Evolutionary conservation across 257 asterid genomes (phyloP), one percentile per base, ranked within the genome.

Genomic region (Scutellaria baicalensis): DNA sequence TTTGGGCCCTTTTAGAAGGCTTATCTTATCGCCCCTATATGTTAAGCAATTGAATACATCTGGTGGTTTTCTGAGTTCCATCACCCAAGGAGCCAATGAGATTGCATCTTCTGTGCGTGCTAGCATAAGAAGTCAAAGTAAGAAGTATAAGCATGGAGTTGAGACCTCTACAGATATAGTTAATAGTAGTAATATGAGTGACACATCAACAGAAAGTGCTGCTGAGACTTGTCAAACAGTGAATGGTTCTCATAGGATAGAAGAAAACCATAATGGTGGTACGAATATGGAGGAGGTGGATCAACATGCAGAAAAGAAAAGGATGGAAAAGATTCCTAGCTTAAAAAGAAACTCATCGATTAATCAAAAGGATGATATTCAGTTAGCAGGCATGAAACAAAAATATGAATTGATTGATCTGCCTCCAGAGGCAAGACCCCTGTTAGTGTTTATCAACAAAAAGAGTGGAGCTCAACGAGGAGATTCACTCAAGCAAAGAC

Each of bases 381-480:
- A 80, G 75, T 74, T 78, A 43, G 57, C 69, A 43, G 88, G 77
- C 57, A 78, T 74, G 88, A 84, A 69, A 64, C 97, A 80, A 78
- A 85, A 70, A 54, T 94, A 85, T 72, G 99, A 94, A 73, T 78
- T 94, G 93, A 71, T 87, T 73, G 97, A 94, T 78, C 83, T 94
- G 78, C 97, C 98, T 66, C 79, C 94, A 64, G 98, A 91, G 44
- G 88, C 97, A 42, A 88, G 99, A 71, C 98, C 99, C 52, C 78
- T 94, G 77, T 75, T 94, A 66, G 96, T 89, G 64, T 91, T 91
- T 69, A 84, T 89, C 71, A 94, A 91, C 86, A 89, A 84, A 81
- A 94, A 91, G 82, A 94, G 99, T 85, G 99, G 99, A 74, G 99
- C 99, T 78, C 98, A 88, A 81, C 79, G 96, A 60, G 99, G 98